Percentiles rank a stretch among this genome's conserved stretches.
Conservation (phyloP, 176 grass and related monocot species). For the Cenchrus americanus region DNA sequence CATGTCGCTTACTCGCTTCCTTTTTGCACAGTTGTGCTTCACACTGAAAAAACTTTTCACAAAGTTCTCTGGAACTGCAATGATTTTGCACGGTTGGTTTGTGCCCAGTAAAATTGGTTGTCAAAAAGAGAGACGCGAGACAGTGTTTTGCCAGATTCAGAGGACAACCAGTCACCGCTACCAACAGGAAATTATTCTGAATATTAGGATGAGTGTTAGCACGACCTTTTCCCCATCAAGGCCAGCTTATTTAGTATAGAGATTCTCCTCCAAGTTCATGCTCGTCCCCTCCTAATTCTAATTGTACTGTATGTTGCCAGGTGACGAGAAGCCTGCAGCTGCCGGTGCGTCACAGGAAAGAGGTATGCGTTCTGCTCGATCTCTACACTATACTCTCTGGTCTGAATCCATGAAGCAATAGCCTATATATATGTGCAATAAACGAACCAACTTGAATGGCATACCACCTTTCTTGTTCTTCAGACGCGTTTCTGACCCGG, state of each 20-base stretch:
- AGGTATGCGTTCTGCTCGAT: conserved; percentile 31
- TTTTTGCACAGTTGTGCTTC: background rate
- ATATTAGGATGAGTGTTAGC: too few species aligned
- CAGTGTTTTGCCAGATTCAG: background rate
- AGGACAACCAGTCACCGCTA: background rate
- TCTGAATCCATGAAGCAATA: background rate
- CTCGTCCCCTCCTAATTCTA: too few species aligned
- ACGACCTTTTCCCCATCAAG: background rate
- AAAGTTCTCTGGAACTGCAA: background rate
- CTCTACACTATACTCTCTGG: too few species aligned
- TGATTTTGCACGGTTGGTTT: background rate
- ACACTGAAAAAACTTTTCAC: background rate
- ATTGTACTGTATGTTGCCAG: conserved; percentile 8
- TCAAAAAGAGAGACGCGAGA: too few species aligned
- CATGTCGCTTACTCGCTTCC: background rate
- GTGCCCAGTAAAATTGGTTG: background rate
- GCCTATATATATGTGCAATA: too few species aligned
- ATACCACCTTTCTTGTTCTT: background rate
- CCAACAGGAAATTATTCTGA: too few species aligned
- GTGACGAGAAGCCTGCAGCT: conserved; percentile 38
- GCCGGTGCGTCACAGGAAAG: conserved; percentile 43
- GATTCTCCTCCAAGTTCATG: too few species aligned
- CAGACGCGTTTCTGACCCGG: conserved; percentile 48
- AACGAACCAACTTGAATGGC: background rate
- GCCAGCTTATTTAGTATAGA: background rate